Evolutionary conservation across 2,329 filamentous ascomycete genomes (phyloP), one percentile per base, ranked within the genome.

Genomic region (Claviceps pazoutovae): DNA sequence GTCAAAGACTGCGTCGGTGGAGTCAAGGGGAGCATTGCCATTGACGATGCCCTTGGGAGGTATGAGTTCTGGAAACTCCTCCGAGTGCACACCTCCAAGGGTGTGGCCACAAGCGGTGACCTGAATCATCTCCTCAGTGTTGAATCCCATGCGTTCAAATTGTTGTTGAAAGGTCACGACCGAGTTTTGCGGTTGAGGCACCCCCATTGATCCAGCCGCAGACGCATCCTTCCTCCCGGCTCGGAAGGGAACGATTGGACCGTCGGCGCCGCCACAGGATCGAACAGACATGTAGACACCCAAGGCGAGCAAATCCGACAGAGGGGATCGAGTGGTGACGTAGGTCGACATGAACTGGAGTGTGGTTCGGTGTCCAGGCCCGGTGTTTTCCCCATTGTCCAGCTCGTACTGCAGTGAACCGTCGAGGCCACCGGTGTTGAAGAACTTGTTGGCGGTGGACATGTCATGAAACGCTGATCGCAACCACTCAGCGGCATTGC

Each of bases 401-500:
- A 80, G 64, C 63, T 83, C 79, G 58, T 75, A 83, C 55, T 79
- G 75, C 34, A 83, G 65, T 4, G 79, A 83, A 14, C 66, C 79
- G 57, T 83, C 80, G 39, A 82, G 55, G 1, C 80, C 80, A 38
- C 79, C 79, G 4, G 63, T 64, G 39, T 69, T 67, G 34, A 65
- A 68, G 55, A 65, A 72, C 13, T 66, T 61, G 57, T 76, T 79
- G 34, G 69, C 73, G 2, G 77, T 78, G 4, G 76, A 68, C 73
- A 81, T 79, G 60, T 82, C 79, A 63, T 82, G 79, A 55, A 83
- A 82, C 23, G 73, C 79, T 3, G 75, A 73, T 36, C 79, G 72
- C 43, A 83, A 63, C 79, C 79, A 83, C 62, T 82, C 78, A 6
- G 78, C 78, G 5, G 79, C 76, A 45, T 76, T 78, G 39, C 75